These are phyloP conservation scores for Mycena belliarum DNA, from an alignment of 768 basidiomycete species.

Conservation along the genomic window DNA sequence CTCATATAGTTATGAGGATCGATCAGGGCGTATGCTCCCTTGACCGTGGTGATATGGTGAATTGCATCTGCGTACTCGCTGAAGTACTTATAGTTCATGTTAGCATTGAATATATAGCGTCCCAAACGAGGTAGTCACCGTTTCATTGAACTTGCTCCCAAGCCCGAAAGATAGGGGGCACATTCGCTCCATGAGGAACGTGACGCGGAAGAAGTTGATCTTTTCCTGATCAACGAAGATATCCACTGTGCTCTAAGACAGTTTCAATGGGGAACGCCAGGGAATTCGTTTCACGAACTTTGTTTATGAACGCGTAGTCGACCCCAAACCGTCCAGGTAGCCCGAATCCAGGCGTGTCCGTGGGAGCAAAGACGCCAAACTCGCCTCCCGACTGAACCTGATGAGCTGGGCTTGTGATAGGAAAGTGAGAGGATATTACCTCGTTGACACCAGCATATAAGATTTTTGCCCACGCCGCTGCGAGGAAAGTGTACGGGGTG, in stretches of 20 bases:
- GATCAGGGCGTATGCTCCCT: constrained; percentile 44
- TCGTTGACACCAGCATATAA: constrained; percentile 49
- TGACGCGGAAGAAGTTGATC: constrained; percentile 50
- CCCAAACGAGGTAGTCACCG: constrained; percentile 26
- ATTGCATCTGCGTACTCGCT: constrained; percentile 43
- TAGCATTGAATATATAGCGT: neutral
- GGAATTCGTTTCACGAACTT: constrained; percentile 32
- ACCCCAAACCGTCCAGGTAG: constrained; percentile 46
- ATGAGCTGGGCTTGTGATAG: neutral
- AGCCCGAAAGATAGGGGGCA: constrained; percentile 40
- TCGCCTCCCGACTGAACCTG: constrained; percentile 45
- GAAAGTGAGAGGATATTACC: constrained; percentile 25
- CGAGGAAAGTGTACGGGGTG: constrained; percentile 11
- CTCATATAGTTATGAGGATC: constrained; percentile 54
- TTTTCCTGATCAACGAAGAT: constrained; percentile 50
- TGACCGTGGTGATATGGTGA: constrained; percentile 42
- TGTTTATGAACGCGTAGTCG: constrained; percentile 50
- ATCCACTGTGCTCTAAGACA: constrained; percentile 41
- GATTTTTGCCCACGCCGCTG: constrained; percentile 31
- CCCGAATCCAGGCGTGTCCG: constrained; percentile 36
- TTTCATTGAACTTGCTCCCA: constrained; percentile 46
- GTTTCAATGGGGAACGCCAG: neutral
- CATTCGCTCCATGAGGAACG: constrained; percentile 51
- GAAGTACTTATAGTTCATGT: constrained; percentile 37
- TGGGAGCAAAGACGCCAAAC: constrained; percentile 39